Percentiles rank a stretch among this genome's conserved stretches.
Evolutionary conservation across 441 rosid species (phyloP).

Genomic region (Populus hybrid): DNA sequence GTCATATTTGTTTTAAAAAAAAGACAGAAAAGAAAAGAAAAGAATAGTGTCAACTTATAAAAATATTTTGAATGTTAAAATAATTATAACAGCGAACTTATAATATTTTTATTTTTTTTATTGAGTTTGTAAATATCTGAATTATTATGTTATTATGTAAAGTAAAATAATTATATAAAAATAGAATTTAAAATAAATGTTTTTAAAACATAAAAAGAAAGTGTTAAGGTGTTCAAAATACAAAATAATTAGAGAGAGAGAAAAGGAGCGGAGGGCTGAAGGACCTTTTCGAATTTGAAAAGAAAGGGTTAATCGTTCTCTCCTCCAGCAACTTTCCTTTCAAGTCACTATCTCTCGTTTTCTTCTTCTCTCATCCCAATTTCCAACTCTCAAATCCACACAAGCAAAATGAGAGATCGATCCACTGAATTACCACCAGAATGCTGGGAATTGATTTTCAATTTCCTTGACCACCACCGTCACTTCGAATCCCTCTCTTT

Average conservation of each 20-base stretch:
- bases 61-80: not conserved
- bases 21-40: too few relatives aligned
- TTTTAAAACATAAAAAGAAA: not conserved
- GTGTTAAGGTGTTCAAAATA: not conserved
- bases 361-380: not conserved
- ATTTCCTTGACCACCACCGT: constrained; percentile 40
- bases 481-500: constrained; percentile 52
- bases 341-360: not conserved
- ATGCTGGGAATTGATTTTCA: constrained; percentile 69
- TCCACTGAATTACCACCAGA: constrained; percentile 51
- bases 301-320: not conserved
- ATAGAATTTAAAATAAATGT: too few relatives aligned
- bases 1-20: too few relatives aligned
- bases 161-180: too few relatives aligned
- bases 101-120: too few relatives aligned
- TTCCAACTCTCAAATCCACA: not conserved
- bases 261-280: not conserved
- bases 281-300: not conserved
- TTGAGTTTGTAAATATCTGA: not conserved
- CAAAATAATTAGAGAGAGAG: not conserved
- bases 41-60: too few relatives aligned
- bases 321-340: not conserved
- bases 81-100: not conserved
- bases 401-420: not conserved
- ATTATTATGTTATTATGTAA: not conserved